Evolutionary conservation across 805 yeast genomes (phyloP).

Genomic region (Teunomyces kruisii): DNA sequence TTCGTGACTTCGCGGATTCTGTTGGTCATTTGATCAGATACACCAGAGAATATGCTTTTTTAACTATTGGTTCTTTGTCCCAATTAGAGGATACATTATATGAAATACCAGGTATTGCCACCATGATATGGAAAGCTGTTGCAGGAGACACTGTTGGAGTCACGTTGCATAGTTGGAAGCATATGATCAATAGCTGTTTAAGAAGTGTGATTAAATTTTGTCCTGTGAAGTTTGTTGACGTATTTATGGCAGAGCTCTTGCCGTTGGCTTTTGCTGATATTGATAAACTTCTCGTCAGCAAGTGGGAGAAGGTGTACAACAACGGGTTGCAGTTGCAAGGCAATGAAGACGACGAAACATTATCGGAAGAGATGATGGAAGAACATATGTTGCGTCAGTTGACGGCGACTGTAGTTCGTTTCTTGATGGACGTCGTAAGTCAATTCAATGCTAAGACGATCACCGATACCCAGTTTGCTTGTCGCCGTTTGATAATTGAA

Average conservation of each 20-base stretch:
- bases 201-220: slow-evolving; percentile 87
- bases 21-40: slow-evolving; percentile 95
- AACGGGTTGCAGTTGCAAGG: slow-evolving; percentile 59
- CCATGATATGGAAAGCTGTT: slow-evolving; percentile 76
- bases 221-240: slow-evolving; percentile 65
- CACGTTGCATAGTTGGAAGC: slow-evolving; percentile 95
- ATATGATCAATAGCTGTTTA: slow-evolving; percentile 86
- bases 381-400: slow-evolving; percentile 91
- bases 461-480: slow-evolving; percentile 60
- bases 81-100: slow-evolving; percentile 87
- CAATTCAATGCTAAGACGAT: slow-evolving; percentile 60
- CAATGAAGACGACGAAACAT: slow-evolving; percentile 70
- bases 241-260: slow-evolving; percentile 73
- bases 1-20: slow-evolving; percentile 95
- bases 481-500: slow-evolving; percentile 64
- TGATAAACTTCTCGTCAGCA: slow-evolving; percentile 68
- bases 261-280: slow-evolving; percentile 74
- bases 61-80: slow-evolving; percentile 85
- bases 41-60: slow-evolving; percentile 91
- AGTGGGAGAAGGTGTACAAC: slow-evolving; percentile 70
- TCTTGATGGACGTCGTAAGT: slow-evolving; percentile 84
- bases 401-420: slow-evolving; percentile 86
- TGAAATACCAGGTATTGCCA: slow-evolving; percentile 79
- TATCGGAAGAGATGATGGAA: slow-evolving; percentile 98
- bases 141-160: slow-evolving; percentile 85